Evolutionary conservation across 2,329 filamentous ascomycete genomes (phyloP).

Genomic region (Colletotrichum eremochloae): DNA sequence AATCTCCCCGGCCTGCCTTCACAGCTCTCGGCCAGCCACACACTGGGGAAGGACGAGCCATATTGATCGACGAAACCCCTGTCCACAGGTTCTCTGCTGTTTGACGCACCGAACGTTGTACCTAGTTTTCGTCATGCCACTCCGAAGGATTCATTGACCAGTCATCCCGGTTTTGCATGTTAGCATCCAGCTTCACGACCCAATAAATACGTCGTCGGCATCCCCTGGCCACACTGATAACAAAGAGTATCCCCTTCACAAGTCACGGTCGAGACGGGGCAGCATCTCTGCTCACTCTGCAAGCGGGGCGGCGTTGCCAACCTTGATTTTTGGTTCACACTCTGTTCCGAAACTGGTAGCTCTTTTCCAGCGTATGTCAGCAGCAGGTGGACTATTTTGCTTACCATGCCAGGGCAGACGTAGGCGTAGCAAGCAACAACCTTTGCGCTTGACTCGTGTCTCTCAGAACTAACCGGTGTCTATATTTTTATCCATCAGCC

Average conservation of each 20-base stretch:
- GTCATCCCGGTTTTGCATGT: not conserved
- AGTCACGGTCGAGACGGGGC: not conserved
- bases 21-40: constrained; percentile 11
- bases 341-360: not conserved
- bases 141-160: constrained; percentile 1
- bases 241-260: not conserved
- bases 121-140: too few species aligned
- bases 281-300: not conserved
- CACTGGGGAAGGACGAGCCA: constrained; percentile 17
- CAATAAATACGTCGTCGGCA: not conserved
- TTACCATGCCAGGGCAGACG: constrained; percentile 16
- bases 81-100: not conserved
- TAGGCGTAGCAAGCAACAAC: constrained; percentile 5
- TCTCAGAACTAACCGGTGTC: not conserved
- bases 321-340: not conserved
- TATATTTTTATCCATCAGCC: constrained; percentile 5
- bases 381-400: not conserved
- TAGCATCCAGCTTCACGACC: not conserved
- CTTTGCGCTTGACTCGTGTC: constrained; percentile 35
- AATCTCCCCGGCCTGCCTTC: not conserved
- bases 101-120: not conserved
- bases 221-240: not conserved
- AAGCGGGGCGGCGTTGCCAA: not conserved
- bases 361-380: not conserved
- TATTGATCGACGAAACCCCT: constrained; percentile 32